Conservation (phyloP, 2,329 filamentous ascomycete species). For the Emydomyces testavorans region DNA sequence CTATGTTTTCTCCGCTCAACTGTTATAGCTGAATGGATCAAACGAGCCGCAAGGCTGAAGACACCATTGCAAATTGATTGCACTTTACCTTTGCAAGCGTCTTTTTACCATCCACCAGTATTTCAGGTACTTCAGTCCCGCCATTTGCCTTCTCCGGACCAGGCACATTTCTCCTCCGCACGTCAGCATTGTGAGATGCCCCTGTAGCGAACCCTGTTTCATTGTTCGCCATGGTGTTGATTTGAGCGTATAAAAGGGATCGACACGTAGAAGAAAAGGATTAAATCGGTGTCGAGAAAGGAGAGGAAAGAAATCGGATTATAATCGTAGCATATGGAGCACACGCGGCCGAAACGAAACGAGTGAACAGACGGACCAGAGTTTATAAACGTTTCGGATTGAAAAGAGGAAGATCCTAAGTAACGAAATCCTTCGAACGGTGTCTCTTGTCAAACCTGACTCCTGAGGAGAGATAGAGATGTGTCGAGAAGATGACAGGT, state of each 20-base stretch:
- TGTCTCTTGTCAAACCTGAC: not conserved
- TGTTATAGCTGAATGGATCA: not conserved
- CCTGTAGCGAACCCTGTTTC: slow-evolving; percentile 29
- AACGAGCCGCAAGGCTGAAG: not conserved
- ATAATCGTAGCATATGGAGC: slow-evolving; percentile 2
- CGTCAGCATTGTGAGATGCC: slow-evolving; percentile 26
- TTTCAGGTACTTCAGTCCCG: slow-evolving; percentile 12
- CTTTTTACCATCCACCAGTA: slow-evolving; percentile 26
- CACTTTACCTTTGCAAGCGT: slow-evolving; percentile 26
- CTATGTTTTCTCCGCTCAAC: not conserved
- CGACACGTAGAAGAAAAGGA: not conserved
- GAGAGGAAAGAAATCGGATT: slow-evolving; percentile 1
- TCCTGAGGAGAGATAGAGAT: not conserved
- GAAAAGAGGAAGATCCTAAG: not conserved
- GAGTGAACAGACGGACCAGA: slow-evolving; percentile 5
- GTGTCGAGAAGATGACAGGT: not conserved
- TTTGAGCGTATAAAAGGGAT: not conserved
- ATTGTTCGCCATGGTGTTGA: slow-evolving; percentile 23
- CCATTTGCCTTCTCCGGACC: slow-evolving; percentile 23
- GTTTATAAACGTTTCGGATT: slow-evolving; percentile 1
- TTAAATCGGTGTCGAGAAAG: not conserved
- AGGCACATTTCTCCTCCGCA: slow-evolving; percentile 35
- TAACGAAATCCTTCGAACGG: not conserved
- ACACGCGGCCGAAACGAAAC: slow-evolving; percentile 9
- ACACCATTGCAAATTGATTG: slow-evolving; percentile 1